These are phyloP conservation scores for Kandelia obovata DNA, from an alignment of 345 rosid species.

Conservation along the genomic window DNA sequence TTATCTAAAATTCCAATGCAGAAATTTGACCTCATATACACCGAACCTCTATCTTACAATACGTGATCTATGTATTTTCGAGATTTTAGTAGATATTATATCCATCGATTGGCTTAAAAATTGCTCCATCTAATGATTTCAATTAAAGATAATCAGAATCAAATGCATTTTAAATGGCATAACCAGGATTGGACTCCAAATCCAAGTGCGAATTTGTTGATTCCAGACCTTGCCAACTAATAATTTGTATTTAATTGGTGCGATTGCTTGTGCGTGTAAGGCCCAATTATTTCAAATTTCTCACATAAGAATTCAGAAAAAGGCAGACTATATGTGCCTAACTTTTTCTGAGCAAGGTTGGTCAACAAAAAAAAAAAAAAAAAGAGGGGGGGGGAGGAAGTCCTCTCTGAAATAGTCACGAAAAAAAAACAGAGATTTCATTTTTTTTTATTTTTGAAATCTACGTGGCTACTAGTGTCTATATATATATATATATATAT, in stretches of 20 bases:
- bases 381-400: no score
- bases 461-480: background rate
- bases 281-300: background rate
- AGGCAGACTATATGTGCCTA: background rate
- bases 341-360: background rate
- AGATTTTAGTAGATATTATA: no score
- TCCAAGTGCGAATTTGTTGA: background rate
- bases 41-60: no score
- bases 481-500: background rate
- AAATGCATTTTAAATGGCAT: background rate
- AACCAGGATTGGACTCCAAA: conserved; percentile 2
- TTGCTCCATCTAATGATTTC: background rate
- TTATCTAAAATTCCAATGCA: no score
- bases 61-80: no score
- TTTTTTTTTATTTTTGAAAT: background rate
- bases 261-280: background rate
- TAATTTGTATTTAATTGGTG: conserved; percentile 7
- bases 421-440: background rate
- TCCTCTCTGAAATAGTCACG: no score
- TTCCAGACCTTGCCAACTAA: conserved; percentile 12
- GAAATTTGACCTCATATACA: no score
- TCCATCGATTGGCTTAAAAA: no score
- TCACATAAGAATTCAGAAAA: background rate
- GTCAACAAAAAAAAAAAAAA: background rate
- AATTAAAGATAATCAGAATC: background rate